Evolutionary conservation across 164 flowering plant genomes (phyloP).

Genomic region (Kalanchoe fedtschenkoi): DNA sequence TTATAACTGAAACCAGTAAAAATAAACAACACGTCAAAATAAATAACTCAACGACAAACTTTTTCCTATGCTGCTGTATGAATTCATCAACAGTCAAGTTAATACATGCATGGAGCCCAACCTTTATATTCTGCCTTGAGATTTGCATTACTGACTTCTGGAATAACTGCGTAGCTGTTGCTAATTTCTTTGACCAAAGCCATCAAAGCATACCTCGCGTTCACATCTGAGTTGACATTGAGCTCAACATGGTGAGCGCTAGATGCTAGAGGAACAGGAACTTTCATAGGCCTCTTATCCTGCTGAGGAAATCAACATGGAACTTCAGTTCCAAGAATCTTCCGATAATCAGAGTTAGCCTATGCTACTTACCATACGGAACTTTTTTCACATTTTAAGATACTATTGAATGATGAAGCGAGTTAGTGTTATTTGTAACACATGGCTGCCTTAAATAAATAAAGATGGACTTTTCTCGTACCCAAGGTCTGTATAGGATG

Average conservation of each 20-base stretch:
- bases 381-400: background rate
- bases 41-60: background rate
- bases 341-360: background rate
- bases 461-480: background rate
- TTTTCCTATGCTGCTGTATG: background rate
- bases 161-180: constrained; percentile 23
- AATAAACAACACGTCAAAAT: constrained; percentile 5
- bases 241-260: constrained; percentile 70
- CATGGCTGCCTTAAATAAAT: background rate
- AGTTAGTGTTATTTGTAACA: background rate
- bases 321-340: background rate
- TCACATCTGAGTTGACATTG: constrained; percentile 36
- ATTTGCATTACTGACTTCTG: constrained; percentile 43
- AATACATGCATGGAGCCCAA: constrained; percentile 10
- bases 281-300: constrained; percentile 45
- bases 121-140: constrained; percentile 60
- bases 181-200: constrained; percentile 51
- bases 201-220: constrained; percentile 55
- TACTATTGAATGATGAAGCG: background rate
- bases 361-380: background rate
- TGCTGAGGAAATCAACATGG: constrained; percentile 12
- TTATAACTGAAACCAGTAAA: constrained; percentile 34
- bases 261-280: constrained; percentile 42
- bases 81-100: background rate
- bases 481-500: background rate